These are phyloP conservation scores for Rhizopogon rudus DNA, from an alignment of 768 basidiomycete genomes.

Conservation along the genomic window DNA sequence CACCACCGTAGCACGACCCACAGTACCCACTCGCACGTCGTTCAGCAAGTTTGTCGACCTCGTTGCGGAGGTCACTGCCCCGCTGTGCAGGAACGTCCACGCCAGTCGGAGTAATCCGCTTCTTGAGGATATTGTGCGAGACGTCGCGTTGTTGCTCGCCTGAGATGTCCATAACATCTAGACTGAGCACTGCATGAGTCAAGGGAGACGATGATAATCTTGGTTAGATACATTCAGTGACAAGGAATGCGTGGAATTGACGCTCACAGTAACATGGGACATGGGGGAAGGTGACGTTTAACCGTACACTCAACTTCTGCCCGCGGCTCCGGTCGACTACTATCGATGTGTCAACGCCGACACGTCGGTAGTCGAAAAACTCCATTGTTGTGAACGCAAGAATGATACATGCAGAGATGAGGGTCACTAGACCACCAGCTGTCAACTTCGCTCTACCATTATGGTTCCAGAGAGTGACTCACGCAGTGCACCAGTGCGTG, in stretches of 20 bases:
- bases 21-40: slow-evolving; percentile 66
- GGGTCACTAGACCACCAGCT: slow-evolving; percentile 59
- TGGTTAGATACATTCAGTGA: not conserved
- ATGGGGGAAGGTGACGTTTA: slow-evolving; percentile 93
- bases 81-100: slow-evolving; percentile 49
- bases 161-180: slow-evolving; percentile 98
- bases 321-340: slow-evolving; percentile 94
- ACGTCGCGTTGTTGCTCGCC: slow-evolving; percentile 92
- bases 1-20: slow-evolving; percentile 94
- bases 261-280: slow-evolving; percentile 95
- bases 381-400: slow-evolving; percentile 88
- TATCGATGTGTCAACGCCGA: slow-evolving; percentile 86
- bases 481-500: slow-evolving; percentile 89
- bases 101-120: slow-evolving; percentile 62
- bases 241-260: not conserved
- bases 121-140: slow-evolving; percentile 85
- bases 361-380: slow-evolving; percentile 89
- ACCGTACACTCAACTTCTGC: slow-evolving; percentile 85
- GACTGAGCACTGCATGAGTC: slow-evolving; percentile 67
- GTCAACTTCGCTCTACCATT: slow-evolving; percentile 5
- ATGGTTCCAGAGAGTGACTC: slow-evolving; percentile 24
- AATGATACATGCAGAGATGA: slow-evolving; percentile 90
- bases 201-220: not conserved
- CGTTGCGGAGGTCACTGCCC: slow-evolving; percentile 71
- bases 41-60: slow-evolving; percentile 75